Conservation (phyloP, 768 basidiomycete genomes). For the Cubamyces sp. region DNA sequence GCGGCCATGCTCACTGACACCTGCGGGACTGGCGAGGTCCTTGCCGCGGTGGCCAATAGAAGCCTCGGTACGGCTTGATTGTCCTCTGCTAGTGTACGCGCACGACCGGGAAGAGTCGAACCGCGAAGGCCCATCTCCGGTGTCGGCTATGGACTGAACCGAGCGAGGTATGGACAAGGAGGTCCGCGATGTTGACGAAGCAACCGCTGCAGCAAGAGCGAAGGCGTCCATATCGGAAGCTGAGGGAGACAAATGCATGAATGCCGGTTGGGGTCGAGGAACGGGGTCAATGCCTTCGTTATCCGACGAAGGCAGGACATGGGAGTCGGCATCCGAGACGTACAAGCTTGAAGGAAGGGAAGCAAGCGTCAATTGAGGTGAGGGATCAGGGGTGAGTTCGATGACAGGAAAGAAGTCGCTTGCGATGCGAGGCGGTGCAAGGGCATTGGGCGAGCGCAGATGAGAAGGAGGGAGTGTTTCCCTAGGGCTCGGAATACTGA, state of each 20-base stretch:
- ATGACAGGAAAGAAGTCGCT: conserved; percentile 15
- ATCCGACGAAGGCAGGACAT: conserved; percentile 26
- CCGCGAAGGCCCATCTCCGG: not conserved
- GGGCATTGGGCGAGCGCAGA: not conserved
- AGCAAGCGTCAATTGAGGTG: conserved; percentile 9
- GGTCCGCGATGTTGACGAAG: conserved; percentile 17
- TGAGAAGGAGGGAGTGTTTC: not conserved
- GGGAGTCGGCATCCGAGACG: conserved; percentile 28
- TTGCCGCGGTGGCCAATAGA: not conserved
- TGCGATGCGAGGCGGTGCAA: not conserved
- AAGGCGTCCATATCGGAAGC: conserved; percentile 32
- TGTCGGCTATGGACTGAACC: conserved; percentile 13
- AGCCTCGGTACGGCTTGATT: not conserved
- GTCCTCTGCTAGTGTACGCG: not conserved
- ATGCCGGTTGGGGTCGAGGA: not conserved
- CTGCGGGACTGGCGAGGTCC: not conserved
- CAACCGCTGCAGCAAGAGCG: conserved; percentile 26
- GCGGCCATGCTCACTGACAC: not conserved
- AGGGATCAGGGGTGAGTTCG: not conserved
- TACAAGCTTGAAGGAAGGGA: conserved; percentile 9
- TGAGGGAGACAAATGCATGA: conserved; percentile 1
- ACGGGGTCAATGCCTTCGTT: conserved; percentile 5
- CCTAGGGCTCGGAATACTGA: not conserved
- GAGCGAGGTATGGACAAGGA: conserved; percentile 29
- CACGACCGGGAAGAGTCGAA: not conserved